Evolutionary conservation across 768 basidiomycete species (phyloP), one percentile per base, ranked within the genome.

Genomic region (Lactifluus echinatus): DNA sequence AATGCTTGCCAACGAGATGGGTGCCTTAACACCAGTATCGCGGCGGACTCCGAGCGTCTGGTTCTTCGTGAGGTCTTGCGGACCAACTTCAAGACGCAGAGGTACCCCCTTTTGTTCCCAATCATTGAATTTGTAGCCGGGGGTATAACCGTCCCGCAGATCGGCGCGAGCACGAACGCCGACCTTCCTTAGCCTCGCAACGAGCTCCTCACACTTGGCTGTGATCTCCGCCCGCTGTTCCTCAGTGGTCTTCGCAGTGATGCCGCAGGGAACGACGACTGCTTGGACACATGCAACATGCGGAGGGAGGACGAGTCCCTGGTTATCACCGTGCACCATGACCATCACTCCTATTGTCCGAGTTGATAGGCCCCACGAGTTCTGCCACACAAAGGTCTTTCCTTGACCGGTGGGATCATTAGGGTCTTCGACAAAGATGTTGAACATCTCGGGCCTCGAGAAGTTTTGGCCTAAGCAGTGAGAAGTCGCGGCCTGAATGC

Each of bases 41-140:
- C 96, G 87, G 59, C 95, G 89, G 46, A 93, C 92, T 24, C 83
- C 76, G 54, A 93, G 72, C 0, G 89, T 89, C 68, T 94, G 87
- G 58, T 81, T 71, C 68, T 92, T 89, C 46, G 79, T 78, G 62
- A 98, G 76, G 71, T 98, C 95, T 61, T 88, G 84, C 42, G 96
- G 96, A 6, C 96, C 96, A 65, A 98, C 84, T 74, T 99, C 96
- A 61, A 99, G 87, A 63, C 96, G 93, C 61, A 99, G 78, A 12
- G 96, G 96, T 42, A 98, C 93, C 69, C 96, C 96, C 89, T 95
- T 91, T 73, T 97, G 87, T 75, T 99, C 96, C 93, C 95, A 97
- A 66, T 98, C 92, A 69, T 97, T 96, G 77, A 96, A 99, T 75
- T 99, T 99, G 76, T 87, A 98, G 29, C 96, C 96, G 8, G 96